Base-by-base conservation (phyloP, 805 yeast genomes). In the Sugiyamaella chiloensis region DNA sequence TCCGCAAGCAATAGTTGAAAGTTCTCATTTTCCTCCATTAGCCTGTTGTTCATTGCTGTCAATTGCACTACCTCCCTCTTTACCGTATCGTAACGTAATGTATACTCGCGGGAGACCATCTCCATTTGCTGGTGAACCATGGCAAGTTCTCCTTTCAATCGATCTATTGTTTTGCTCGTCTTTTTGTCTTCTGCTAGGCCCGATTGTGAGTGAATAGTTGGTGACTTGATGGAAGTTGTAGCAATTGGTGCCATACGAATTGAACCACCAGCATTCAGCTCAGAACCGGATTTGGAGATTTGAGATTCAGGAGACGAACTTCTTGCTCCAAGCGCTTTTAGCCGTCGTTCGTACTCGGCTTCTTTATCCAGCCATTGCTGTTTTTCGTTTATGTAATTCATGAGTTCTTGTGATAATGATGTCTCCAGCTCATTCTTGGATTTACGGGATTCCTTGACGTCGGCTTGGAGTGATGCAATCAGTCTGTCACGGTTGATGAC, bases 1-100 rank as follows among this genome's bases (percentile, higher is more conserved):
- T 63, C 68, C 12, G 66, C 61, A 7, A 66, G 50, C 27, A 66
- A 51, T 42, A 60, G 42, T 52, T 64, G 69, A 49, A 64, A 59
- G 29, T 53, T 52, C 43, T 66, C 67, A 51, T 64, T 66, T 48
- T 64, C 69, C 42, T 64, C 66, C 44, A 51, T 52, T 6, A 66
- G 57, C 3, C 66, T 53, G 12, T 23, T 26, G 42, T 59, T 59
- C 42, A 58, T 34, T 20, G 44, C 52, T 27, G 53, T 48, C n/a
- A 54, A 34, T 31, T 54, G 52, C 19, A 49, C 52, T 42, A 54
- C 29, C 52, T 65, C 67, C n/a, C 52, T 50, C 30, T 52, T 52
- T 27, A 62, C 47, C 41, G 52, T 42, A 16, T 54, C 59, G 30
- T 56, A 62, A 34, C 60, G 54, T 12, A 51, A 21, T n/a, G 57